Evolutionary conservation across 2,329 filamentous ascomycete species (phyloP).

Genomic region (Thielaviopsis punctulata): DNA sequence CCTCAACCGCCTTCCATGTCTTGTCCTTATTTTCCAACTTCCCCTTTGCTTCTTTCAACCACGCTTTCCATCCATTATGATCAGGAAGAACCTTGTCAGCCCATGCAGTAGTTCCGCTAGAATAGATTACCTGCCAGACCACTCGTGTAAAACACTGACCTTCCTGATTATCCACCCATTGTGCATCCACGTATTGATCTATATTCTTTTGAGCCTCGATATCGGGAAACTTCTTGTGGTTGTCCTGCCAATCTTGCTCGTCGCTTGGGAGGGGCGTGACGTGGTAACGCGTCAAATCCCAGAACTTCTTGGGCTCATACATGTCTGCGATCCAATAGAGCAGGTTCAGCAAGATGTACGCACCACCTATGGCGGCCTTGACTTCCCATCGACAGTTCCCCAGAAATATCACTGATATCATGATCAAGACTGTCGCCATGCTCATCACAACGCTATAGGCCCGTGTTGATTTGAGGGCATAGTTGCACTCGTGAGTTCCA

Average conservation of each 20-base stretch:
- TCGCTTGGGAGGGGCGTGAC: slow-evolving; percentile 24
- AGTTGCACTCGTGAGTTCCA: slow-evolving; percentile 42
- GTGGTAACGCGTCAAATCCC: slow-evolving; percentile 38
- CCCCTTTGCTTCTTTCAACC: slow-evolving; percentile 32
- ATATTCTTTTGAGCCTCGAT: not conserved
- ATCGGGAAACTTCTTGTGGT: not conserved
- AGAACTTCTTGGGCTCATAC: slow-evolving; percentile 31
- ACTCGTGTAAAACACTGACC: slow-evolving; percentile 31
- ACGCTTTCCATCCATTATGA: slow-evolving; percentile 34
- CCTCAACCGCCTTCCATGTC: slow-evolving; percentile 29
- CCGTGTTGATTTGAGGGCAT: slow-evolving; percentile 27
- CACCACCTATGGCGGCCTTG: slow-evolving; percentile 38
- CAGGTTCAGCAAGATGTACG: slow-evolving; percentile 42
- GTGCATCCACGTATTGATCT: not conserved
- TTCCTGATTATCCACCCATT: not conserved
- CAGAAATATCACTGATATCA: slow-evolving; percentile 42
- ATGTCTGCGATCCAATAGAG: slow-evolving; percentile 40
- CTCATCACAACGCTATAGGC: slow-evolving; percentile 37
- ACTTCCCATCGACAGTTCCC: slow-evolving; percentile 45
- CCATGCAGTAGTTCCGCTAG: slow-evolving; percentile 36
- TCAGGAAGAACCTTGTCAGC: slow-evolving; percentile 34
- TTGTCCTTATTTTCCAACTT: slow-evolving; percentile 20
- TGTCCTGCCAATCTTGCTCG: slow-evolving; percentile 16
- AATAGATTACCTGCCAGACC: slow-evolving; percentile 40
- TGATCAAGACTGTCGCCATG: slow-evolving; percentile 39